Conservation (phyloP, 1,139 yeast genomes). For the Kazachstania sp. region DNA sequence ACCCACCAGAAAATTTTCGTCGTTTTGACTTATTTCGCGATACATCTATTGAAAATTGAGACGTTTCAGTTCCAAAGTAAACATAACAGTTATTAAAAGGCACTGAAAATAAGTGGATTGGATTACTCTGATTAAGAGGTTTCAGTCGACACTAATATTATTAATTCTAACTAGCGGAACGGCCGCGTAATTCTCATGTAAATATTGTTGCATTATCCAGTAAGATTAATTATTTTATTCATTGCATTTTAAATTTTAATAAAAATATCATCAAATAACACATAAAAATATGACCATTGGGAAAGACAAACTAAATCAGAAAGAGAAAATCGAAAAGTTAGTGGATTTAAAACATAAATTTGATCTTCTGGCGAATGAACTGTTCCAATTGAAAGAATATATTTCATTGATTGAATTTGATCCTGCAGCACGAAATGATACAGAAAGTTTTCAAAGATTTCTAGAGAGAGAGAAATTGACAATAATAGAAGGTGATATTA, state of each 20-base stretch:
- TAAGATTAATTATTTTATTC: too few relatives aligned
- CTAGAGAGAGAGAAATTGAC: constrained; percentile 18
- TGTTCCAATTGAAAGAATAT: constrained; percentile 38
- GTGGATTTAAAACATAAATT: constrained; percentile 30
- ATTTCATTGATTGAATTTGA: constrained; percentile 35
- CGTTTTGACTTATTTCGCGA: background rate
- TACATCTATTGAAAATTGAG: background rate
- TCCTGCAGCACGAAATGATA: constrained; percentile 25
- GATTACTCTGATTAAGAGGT: background rate
- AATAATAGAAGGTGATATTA: constrained; percentile 6
- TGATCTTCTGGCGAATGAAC: constrained; percentile 35
- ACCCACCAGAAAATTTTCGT: background rate
- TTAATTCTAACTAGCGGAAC: background rate
- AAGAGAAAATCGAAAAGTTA: constrained; percentile 8
- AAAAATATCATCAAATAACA: background rate
- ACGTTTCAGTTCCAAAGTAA: background rate
- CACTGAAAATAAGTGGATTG: constrained; percentile 2
- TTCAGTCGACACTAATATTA: background rate
- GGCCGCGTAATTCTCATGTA: constrained; percentile 3
- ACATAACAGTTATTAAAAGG: background rate
- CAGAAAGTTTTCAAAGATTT: constrained; percentile 26
- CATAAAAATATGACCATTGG: constrained; percentile 3
- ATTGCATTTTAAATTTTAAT: too few relatives aligned
- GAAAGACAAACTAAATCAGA: constrained; percentile 1
- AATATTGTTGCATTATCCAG: background rate